phyloP scores from a whole-genome alignment of 257 asterid genomes.

The Misopates orontium region DNA sequence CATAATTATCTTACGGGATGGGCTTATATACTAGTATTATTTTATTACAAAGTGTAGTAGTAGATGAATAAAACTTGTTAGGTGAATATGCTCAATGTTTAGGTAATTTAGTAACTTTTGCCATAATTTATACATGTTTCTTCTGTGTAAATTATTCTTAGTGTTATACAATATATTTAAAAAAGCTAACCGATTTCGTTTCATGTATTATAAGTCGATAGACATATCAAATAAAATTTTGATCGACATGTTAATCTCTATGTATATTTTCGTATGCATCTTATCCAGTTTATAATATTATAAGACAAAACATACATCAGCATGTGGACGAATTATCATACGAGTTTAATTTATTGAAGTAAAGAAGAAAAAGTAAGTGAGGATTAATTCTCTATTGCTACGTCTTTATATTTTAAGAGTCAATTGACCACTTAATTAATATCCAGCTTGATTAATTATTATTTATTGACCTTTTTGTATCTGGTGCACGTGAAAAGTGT shows the following conservation, averaged over 20 bases:
- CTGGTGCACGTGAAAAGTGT: conserved; percentile 1
- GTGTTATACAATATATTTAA: no score
- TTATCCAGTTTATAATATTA: background rate
- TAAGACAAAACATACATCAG: background rate
- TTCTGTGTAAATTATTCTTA: no score
- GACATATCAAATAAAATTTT: background rate
- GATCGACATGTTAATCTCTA: no score
- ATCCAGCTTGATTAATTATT: background rate
- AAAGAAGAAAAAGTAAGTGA: background rate
- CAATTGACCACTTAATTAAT: background rate
- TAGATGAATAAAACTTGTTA: no score
- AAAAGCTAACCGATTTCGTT: no score
- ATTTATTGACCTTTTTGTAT: background rate
- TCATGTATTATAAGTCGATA: background rate
- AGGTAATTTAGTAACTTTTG: no score
- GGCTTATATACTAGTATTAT: no score
- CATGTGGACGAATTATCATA: background rate
- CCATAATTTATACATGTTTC: no score
- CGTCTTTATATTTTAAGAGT: background rate
- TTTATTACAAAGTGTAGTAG: no score
- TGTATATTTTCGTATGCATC: background rate
- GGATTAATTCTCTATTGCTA: background rate
- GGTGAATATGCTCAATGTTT: no score
- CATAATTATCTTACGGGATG: no score
- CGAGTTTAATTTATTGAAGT: background rate